Base-by-base conservation (phyloP, 164 flowering plant genomes). In the Sedum album region DNA sequence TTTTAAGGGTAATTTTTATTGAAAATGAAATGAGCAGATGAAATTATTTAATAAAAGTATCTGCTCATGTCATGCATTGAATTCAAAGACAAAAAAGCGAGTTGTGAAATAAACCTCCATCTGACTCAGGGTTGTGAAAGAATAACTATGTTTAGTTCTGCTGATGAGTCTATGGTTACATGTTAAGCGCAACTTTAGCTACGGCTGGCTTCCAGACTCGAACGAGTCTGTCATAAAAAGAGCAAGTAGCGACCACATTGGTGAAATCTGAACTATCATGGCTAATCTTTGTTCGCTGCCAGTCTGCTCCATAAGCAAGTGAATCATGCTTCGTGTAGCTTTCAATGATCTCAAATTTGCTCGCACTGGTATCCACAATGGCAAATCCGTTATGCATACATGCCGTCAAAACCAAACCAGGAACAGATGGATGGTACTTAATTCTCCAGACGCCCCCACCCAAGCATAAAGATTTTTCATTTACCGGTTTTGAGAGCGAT, bases 381-480 rank as follows among this genome's bases (percentile, higher is more conserved):
- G 88, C 84, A 78, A 90, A 90, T 0, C 99, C 97, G 69, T 88
- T 90, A 77, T 95, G 99, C 97, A 90, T 95, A 76, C 99, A 95
- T 53, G 99, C 97, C n/a, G 93, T 83, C 79, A 95, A 74, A 42
- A 92, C 76, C 36, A 92, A 39, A 46, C 82, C 86, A 7, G 81
- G 79, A 26, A 82, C 66, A 23, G 17, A 67, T 0, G 99, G 94
- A 68, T 92, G 96, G 74, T 85, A 82, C 83, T 92, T 95, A 55
- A 95, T 79, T 76, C 91, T 90, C 97, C 97, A 95, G 20, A 92
- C 97, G 25, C 99, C 97, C 42, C 99, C 99, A 14, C 97, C 97
- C 65, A 92, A 72, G 71, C 82, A 71, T 39, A 88, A 46, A 15
- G 91, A 82, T 31, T 78, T 76, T 70, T 86, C 90, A 71, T 67